These are phyloP conservation scores for Neurospora hispaniola DNA, from an alignment of 495 filamentous ascomycete genomes.

Conservation along the genomic window DNA sequence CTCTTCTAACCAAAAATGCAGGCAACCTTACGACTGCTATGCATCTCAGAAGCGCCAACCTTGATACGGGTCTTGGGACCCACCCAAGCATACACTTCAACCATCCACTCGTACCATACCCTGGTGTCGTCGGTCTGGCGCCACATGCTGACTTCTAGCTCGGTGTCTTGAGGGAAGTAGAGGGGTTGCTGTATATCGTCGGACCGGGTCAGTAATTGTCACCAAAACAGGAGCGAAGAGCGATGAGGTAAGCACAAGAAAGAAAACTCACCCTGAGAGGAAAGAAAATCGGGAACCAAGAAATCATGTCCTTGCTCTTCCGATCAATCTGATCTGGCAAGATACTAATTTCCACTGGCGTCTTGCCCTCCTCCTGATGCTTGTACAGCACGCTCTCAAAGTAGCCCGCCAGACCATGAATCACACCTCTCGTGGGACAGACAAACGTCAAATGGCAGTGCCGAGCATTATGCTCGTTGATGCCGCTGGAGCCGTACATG, in stretches of 20 bases:
- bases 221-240: neutral
- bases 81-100: slow-evolving; percentile 64
- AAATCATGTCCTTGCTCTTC: slow-evolving; percentile 92
- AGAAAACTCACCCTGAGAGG: slow-evolving; percentile 67
- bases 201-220: slow-evolving; percentile 5
- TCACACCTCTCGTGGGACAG: slow-evolving; percentile 61
- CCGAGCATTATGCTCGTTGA: slow-evolving; percentile 83
- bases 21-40: slow-evolving; percentile 80
- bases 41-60: slow-evolving; percentile 71
- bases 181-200: slow-evolving; percentile 55
- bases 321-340: slow-evolving; percentile 83
- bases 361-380: slow-evolving; percentile 16
- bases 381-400: slow-evolving; percentile 87
- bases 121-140: slow-evolving; percentile 87
- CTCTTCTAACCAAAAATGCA: slow-evolving; percentile 53
- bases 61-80: slow-evolving; percentile 55
- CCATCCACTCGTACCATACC: slow-evolving; percentile 98
- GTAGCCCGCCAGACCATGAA: slow-evolving; percentile 87
- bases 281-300: slow-evolving; percentile 98
- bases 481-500: slow-evolving; percentile 45
- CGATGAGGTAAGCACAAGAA: no score
- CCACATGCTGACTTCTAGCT: slow-evolving; percentile 87
- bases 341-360: slow-evolving; percentile 75
- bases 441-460: slow-evolving; percentile 65
- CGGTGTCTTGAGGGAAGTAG: slow-evolving; percentile 73